Base-by-base conservation (phyloP, 805 yeast genomes). In the Metschnikowia vanudenii region DNA sequence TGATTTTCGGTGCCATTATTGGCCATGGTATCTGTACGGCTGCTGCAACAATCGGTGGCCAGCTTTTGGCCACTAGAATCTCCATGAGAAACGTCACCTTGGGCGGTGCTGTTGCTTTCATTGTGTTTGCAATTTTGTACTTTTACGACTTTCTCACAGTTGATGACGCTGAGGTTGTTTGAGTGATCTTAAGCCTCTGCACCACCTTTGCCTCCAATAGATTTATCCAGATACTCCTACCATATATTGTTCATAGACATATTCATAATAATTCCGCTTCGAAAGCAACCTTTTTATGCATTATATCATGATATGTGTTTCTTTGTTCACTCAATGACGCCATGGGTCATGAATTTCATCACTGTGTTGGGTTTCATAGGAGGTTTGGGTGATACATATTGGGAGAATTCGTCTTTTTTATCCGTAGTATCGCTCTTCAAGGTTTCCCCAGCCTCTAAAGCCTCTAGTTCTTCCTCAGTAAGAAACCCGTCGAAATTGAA, bases 31-130 rank as follows among this genome's bases (percentile, higher is more conserved):
- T 86, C 9, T 94, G 98, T 69, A 88, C 97, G 0, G 80, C 80
- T 29, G 79, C 89, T 49, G 98, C 99, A n/a, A 95, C 92, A 37
- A 41, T 88, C 45, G 97, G 98, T 41, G 99, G 99, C 26, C 87
- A 86, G 69, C 75, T 88, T 48, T 74, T 94, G 50, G 98, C 99
- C 31, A 79, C 90, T 33, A 85, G 82, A 64, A 88, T 94, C 51
- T 85, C 96, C 52, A 82, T 94, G 88, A 82, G 96, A 69, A 88
- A 84, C 30, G 92, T 94, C 52, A 90, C 98, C 1, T 69, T 94
- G 41, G 90, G 94, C 40, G 99, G 99, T 36, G 87, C 97, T 7
- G 66, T 74, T 43, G 92, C 96, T 8, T 94, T 94, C 70, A 78
- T 90, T 53, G 63, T 88, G 17, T 94, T 94, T 67, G 82, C 96